A percentile compares a stretch with the other conserved stretches of the same genome.
These are phyloP conservation scores for Lathyrus oleraceus DNA, from an alignment of 306 rosid genomes.

Conservation along the genomic window DNA sequence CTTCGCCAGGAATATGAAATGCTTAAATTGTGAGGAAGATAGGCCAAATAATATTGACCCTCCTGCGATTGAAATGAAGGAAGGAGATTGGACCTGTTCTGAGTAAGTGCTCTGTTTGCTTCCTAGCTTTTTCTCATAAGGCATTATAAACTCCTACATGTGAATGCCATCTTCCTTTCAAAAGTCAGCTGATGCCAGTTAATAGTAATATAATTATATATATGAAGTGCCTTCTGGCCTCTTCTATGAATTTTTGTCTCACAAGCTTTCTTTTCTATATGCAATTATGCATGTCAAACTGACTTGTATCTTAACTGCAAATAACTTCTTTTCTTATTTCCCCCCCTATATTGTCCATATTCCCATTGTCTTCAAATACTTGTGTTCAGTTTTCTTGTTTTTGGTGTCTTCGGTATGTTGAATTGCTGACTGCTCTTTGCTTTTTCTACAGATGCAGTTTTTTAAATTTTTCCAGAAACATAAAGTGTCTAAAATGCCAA, in stretches of 20 bases:
- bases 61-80: slow-evolving; percentile 51
- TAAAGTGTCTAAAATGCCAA: slow-evolving; percentile 67
- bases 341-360: background rate
- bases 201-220: slow-evolving; percentile 10
- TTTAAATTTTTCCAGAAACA: slow-evolving; percentile 78
- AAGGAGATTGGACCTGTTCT: slow-evolving; percentile 86
- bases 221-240: slow-evolving; percentile 24
- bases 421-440: slow-evolving; percentile 42
- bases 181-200: slow-evolving; percentile 13
- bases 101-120: slow-evolving; percentile 54
- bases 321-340: background rate
- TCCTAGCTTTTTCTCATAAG: slow-evolving; percentile 2
- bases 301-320: slow-evolving; percentile 18
- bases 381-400: slow-evolving; percentile 13
- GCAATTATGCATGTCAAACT: slow-evolving; percentile 31
- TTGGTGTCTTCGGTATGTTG: slow-evolving; percentile 26
- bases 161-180: slow-evolving; percentile 8
- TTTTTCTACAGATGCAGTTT: slow-evolving; percentile 72
- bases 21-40: slow-evolving; percentile 65
- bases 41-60: slow-evolving; percentile 49
- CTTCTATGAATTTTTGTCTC: slow-evolving; percentile 7
- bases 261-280: slow-evolving; percentile 14
- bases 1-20: slow-evolving; percentile 61
- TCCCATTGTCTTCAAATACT: slow-evolving; percentile 28
- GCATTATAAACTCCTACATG: slow-evolving; percentile 1